Evolutionary conservation across 495 filamentous ascomycete species (phyloP), one percentile per base, ranked within the genome.

Genomic region (Aspergillus coremiiformis): DNA sequence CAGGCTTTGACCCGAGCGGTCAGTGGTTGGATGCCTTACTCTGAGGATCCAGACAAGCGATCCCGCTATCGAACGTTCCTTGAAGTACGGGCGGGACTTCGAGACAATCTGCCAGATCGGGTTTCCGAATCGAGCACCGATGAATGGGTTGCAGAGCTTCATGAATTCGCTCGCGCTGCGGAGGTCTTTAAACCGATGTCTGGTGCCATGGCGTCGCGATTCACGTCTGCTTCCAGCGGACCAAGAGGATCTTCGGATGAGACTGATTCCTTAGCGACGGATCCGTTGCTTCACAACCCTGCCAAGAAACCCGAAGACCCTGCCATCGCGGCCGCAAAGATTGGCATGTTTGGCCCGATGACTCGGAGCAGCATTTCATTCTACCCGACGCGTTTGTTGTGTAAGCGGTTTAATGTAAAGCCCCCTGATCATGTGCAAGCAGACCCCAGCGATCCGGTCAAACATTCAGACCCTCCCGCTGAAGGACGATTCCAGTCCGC

Each of bases 311-410:
- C 78, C 1, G 76, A 84, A 50, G 85, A 93, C 54, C 89, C 92
- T 0, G 88, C 89, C 3, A 87, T 89, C 53, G 82, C 87, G 56
- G 93, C 93, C 5, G 93, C 93, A n/a, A 85, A 79, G 53, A 64
- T 96, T 57, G 90, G 90, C 22, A 95, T 97, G 90, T 97, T 88
- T 66, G 93, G 93, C 0, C 77, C 82, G 1, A 77, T 96, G 81
- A 98, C 93, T 3, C 73, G 93, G 41, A 81, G 75, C 6, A 72
- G 74, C 1, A 53, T 78, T n/a, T 78, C 83, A 5, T 96, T 95
- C 61, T 86, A 83, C 62, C 93, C 94, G 11, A 82, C 86, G 8
- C 75, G 90, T 45, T 66, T 98, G 37, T 66, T 98, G 26, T 97
- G 93, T 70, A 98, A 98, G 68, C 77, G 93, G 17, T 96, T 97